Conservation (phyloP, 139 green algal species). For the Pedinophyceae sp. region DNA sequence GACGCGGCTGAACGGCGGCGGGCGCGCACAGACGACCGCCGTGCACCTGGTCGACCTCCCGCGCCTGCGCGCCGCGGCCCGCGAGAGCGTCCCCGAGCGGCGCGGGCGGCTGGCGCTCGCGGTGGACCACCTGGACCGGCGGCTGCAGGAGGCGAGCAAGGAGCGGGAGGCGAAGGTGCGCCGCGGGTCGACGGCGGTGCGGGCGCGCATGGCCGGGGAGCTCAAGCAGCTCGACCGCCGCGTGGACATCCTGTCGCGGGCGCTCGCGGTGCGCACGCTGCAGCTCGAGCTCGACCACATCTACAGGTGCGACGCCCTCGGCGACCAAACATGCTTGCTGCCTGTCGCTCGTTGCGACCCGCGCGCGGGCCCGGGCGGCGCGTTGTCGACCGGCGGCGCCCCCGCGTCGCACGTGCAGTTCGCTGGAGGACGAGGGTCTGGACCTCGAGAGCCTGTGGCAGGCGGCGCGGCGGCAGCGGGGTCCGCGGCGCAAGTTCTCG, state of each 20-base stretch:
- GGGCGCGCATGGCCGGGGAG: slow-evolving; percentile 49
- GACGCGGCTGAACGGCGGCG: background rate
- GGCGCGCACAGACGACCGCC: background rate
- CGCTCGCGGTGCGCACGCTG: slow-evolving; percentile 55
- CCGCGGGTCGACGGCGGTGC: background rate
- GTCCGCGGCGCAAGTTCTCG: background rate
- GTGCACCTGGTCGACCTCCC: too few species aligned
- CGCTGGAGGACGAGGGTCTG: slow-evolving; percentile 76
- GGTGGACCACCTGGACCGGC: too few species aligned
- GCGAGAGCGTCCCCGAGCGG: too few species aligned
- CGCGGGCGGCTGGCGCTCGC: too few species aligned
- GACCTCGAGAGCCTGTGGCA: slow-evolving; percentile 36
- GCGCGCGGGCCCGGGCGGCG: too few species aligned
- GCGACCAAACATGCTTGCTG: too few species aligned
- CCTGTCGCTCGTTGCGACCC: too few species aligned
- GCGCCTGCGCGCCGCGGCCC: too few species aligned
- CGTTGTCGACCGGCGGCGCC: too few species aligned
- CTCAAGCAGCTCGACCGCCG: slow-evolving; percentile 58
- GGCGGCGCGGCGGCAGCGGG: background rate
- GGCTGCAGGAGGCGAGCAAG: background rate
- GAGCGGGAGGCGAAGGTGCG: background rate
- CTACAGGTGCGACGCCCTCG: too few species aligned
- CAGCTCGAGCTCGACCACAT: slow-evolving; percentile 87
- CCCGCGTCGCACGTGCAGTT: too few species aligned
- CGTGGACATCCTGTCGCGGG: slow-evolving; percentile 30